Conservation (phyloP, 352 stramenopile genomes). For the Nothophytophthora sp. region DNA sequence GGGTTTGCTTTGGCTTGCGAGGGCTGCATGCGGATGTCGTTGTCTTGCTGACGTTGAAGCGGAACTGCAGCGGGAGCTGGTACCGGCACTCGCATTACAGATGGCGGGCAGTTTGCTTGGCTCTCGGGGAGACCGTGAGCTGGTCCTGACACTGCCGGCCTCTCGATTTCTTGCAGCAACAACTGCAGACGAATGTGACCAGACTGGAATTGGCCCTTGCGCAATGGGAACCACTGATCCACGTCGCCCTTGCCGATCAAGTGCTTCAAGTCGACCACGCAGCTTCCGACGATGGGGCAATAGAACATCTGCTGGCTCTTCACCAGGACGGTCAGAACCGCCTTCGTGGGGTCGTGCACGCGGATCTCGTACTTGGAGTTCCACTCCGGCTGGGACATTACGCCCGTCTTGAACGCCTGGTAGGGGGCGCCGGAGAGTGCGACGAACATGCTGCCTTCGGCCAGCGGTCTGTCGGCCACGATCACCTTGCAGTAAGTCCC, state of each 20-base stretch:
- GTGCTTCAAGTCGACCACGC: conserved; percentile 45
- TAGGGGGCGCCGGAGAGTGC: conserved; percentile 9
- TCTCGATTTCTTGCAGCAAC: conserved; percentile 24
- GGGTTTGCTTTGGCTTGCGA: neutral
- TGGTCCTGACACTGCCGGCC: neutral
- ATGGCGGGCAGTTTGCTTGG: neutral
- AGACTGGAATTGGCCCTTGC: conserved; percentile 31
- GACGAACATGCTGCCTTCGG: conserved; percentile 19
- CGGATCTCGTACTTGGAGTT: conserved; percentile 59
- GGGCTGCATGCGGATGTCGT: neutral
- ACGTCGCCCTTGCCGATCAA: conserved; percentile 27
- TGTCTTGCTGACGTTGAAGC: no score
- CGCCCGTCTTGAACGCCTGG: conserved; percentile 46
- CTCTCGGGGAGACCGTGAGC: neutral
- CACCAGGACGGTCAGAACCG: conserved; percentile 54
- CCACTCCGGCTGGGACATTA: conserved; percentile 39
- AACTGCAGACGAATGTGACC: conserved; percentile 54
- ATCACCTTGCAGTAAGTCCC: conserved; percentile 57
- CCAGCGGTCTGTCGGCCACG: conserved; percentile 42
- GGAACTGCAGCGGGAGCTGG: no score
- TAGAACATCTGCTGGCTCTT: conserved; percentile 56
- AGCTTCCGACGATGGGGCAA: conserved; percentile 45
- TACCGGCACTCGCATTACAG: neutral
- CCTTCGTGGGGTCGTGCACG: conserved; percentile 33
- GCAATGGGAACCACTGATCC: conserved; percentile 52